Conservation (phyloP, 805 yeast species). For the Komagataella pastoris region DNA sequence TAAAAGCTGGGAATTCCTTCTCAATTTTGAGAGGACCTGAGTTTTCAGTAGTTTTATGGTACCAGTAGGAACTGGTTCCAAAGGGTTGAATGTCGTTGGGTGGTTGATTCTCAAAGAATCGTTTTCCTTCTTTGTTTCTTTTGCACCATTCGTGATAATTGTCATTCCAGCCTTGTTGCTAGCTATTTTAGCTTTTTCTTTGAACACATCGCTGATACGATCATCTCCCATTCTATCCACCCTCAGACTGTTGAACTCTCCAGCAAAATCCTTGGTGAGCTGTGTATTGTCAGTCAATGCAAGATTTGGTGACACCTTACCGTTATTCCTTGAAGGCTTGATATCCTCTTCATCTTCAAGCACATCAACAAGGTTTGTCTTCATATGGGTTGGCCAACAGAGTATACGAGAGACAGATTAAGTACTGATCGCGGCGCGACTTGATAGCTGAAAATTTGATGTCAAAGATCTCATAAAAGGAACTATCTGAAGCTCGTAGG, state of each 20-base stretch:
- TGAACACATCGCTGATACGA: neutral
- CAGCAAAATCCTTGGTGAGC: neutral
- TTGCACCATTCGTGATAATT: neutral
- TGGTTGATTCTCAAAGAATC: neutral
- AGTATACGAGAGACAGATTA: too few species aligned
- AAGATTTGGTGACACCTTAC: neutral
- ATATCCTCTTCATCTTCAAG: neutral
- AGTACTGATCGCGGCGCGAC: neutral
- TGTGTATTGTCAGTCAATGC: neutral
- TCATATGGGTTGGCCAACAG: neutral
- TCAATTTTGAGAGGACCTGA: neutral
- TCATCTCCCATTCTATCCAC: neutral
- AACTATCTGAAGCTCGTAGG: too few species aligned
- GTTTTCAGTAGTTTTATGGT: neutral
- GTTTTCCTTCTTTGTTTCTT: neutral
- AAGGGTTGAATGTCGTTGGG: neutral
- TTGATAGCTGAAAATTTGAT: neutral
- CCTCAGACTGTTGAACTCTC: neutral
- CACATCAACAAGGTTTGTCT: neutral
- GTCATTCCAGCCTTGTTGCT: neutral
- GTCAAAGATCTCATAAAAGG: neutral
- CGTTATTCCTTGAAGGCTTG: neutral
- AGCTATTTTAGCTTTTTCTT: neutral
- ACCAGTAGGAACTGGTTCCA: neutral
- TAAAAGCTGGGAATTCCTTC: constrained; percentile 5